Evolutionary conservation across 139 green algal species (phyloP).

Genomic region (Tetraselmis chui): DNA sequence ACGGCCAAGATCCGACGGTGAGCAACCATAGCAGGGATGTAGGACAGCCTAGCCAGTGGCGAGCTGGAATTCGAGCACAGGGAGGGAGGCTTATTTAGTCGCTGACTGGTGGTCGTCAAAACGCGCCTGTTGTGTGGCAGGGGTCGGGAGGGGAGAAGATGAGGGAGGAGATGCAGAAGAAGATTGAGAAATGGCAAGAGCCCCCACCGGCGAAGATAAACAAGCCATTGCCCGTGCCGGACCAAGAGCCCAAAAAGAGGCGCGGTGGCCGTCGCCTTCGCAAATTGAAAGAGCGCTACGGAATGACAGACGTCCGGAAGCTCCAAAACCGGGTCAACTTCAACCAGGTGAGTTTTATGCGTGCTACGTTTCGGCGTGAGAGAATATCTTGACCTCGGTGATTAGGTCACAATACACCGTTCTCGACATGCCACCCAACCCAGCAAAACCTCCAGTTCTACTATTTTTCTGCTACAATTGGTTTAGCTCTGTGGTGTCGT

Average conservation of each 20-base stretch:
- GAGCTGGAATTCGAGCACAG: not conserved
- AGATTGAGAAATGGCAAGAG: conserved; percentile 99
- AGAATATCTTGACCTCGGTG: no score
- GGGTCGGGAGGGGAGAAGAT: conserved; percentile 19
- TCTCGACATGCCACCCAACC: no score
- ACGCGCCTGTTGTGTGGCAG: no score
- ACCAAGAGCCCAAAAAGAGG: conserved; percentile 83
- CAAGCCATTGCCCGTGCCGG: conserved; percentile 85
- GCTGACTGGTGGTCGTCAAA: not conserved
- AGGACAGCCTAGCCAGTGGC: no score
- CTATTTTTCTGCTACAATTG: no score
- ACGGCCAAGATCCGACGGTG: conserved; percentile 58
- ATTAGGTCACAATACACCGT: no score
- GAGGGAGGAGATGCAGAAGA: conserved; percentile 73
- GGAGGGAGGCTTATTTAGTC: not conserved
- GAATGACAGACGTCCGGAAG: conserved; percentile 79
- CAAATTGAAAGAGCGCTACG: conserved; percentile 93
- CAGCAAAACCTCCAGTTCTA: no score
- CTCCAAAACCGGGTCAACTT: conserved; percentile 91
- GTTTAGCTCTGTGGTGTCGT: no score
- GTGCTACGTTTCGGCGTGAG: no score
- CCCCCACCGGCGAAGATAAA: conserved; percentile 80
- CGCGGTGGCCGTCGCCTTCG: conserved; percentile 75
- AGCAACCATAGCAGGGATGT: no score
- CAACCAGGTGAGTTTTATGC: conserved; percentile 40